Base-by-base conservation (phyloP, 331 rosid species). In the Telfairia occidentalis region DNA sequence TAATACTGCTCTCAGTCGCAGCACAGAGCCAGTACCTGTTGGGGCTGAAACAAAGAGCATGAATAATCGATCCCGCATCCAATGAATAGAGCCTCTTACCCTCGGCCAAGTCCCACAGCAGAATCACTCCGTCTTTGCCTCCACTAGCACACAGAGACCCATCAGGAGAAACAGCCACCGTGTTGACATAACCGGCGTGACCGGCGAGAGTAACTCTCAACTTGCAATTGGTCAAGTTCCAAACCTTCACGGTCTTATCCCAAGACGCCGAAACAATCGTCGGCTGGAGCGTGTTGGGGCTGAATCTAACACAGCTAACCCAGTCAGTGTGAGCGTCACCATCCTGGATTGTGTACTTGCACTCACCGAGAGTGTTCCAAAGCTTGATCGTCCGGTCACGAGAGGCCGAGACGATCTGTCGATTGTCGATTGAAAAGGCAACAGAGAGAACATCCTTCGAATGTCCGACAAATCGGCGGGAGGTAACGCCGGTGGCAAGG, bases 1-100 rank as follows among this genome's bases (percentile, higher is more conserved):
- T 95, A 57, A 95, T 95, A 74, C 99, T 90, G 26, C 84, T 80
- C 75, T 92, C 99, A 0, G 97, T 95, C 0, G 99, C 99, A 4
- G 99, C 99, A 35, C 97, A 95, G 0, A 95, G 90, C 99, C 99
- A 95, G 80, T 92, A 95, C 87, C 97, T 89, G 70, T 92, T 95
- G 6, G 99, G 99, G 60, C 99, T 92, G 53, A 95, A 95, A 80
- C 99, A 95, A 3, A 95, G 85, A 0, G 97, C 86, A 54, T 95
- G 97, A 24, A 95, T 95, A 15, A 95, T 95, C 0, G 99, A 78
- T 2, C 97, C 94, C 4, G 99, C 94, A 52, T 90, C 99, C 0
- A 95, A 89, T 0, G 92, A 87, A 64, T 95, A 92, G 0, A 95
- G 87, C 69, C 75, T 87, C 94, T 95, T 95, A 11, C 99, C 99